A percentile compares a stretch with the other conserved stretches of the same genome.
Conservation (phyloP, 2,329 filamentous ascomycete species). For the Boeremia lycopersici region DNA sequence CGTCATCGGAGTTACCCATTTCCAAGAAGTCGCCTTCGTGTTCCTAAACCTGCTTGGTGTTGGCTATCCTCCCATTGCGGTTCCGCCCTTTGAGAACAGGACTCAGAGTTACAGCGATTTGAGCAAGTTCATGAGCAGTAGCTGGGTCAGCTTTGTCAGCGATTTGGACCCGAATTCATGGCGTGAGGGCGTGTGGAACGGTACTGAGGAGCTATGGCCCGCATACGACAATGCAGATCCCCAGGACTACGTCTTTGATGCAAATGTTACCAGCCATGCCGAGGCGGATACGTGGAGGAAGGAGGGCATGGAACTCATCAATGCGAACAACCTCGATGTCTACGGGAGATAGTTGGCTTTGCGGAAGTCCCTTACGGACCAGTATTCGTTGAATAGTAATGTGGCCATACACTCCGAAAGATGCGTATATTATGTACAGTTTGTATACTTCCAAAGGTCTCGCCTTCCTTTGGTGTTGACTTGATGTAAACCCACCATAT, state of each 20-base stretch:
- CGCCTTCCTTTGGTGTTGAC: too few relatives aligned
- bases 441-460: too few relatives aligned
- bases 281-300: slow-evolving; percentile 54
- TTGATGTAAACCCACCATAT: too few relatives aligned
- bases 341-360: slow-evolving; percentile 8
- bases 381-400: not conserved
- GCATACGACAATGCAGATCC: slow-evolving; percentile 45
- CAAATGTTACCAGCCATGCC: slow-evolving; percentile 48
- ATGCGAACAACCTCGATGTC: slow-evolving; percentile 24
- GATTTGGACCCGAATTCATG: slow-evolving; percentile 39
- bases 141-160: slow-evolving; percentile 56
- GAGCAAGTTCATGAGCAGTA: slow-evolving; percentile 51
- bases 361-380: not conserved
- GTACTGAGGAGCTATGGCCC: slow-evolving; percentile 47
- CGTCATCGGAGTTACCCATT: slow-evolving; percentile 58
- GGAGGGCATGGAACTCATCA: slow-evolving; percentile 54
- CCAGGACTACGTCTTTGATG: slow-evolving; percentile 55
- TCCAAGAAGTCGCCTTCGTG: slow-evolving; percentile 57
- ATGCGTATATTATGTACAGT: too few relatives aligned
- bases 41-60: slow-evolving; percentile 54
- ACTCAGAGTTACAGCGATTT: slow-evolving; percentile 47
- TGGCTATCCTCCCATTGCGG: slow-evolving; percentile 48
- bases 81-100: slow-evolving; percentile 45
- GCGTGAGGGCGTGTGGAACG: slow-evolving; percentile 26
- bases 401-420: too few relatives aligned